Evolutionary conservation across 345 rosid species (phyloP).

Genomic region (Heritiera littoralis): DNA sequence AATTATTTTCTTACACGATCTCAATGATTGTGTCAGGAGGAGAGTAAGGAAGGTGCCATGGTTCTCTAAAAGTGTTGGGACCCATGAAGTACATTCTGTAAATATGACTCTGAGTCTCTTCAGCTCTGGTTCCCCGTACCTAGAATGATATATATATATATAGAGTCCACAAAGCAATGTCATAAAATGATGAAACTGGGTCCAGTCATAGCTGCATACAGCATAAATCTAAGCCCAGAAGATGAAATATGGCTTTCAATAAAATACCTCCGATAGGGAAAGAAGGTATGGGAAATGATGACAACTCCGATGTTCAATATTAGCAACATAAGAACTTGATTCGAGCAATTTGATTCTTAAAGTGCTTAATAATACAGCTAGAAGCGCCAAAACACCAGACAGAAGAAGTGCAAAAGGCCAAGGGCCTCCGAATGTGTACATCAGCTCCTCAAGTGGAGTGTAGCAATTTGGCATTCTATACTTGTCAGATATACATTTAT

Average conservation of each 20-base stretch:
- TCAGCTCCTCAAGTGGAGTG: slow-evolving; percentile 94
- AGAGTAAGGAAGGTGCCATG: slow-evolving; percentile 97
- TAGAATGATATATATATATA: slow-evolving; percentile 32
- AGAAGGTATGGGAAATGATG: slow-evolving; percentile 82
- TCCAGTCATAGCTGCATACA: neutral
- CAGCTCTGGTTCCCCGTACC: slow-evolving; percentile 91
- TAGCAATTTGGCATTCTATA: slow-evolving; percentile 96
- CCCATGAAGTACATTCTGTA: slow-evolving; percentile 97
- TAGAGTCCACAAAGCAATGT: slow-evolving; percentile 20
- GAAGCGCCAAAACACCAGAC: slow-evolving; percentile 63
- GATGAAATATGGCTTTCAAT: slow-evolving; percentile 20
- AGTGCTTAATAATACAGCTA: slow-evolving; percentile 67
- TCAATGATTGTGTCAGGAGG: slow-evolving; percentile 88
- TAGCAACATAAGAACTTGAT: slow-evolving; percentile 54
- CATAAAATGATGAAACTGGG: slow-evolving; percentile 17
- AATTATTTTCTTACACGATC: slow-evolving; percentile 73
- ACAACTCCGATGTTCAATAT: slow-evolving; percentile 59
- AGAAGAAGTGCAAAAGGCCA: slow-evolving; percentile 76
- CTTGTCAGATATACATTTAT: slow-evolving; percentile 83
- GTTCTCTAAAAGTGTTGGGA: slow-evolving; percentile 95
- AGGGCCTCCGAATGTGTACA: slow-evolving; percentile 93
- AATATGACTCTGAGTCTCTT: slow-evolving; percentile 93
- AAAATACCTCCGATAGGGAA: slow-evolving; percentile 82
- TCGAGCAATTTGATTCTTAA: slow-evolving; percentile 73
- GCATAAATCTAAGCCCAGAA: neutral